A percentile compares a stretch with the other conserved stretches of the same genome.
Conservation (phyloP, 1,284 basidiomycete genomes). For the Ustilago xerochloae region DNA sequence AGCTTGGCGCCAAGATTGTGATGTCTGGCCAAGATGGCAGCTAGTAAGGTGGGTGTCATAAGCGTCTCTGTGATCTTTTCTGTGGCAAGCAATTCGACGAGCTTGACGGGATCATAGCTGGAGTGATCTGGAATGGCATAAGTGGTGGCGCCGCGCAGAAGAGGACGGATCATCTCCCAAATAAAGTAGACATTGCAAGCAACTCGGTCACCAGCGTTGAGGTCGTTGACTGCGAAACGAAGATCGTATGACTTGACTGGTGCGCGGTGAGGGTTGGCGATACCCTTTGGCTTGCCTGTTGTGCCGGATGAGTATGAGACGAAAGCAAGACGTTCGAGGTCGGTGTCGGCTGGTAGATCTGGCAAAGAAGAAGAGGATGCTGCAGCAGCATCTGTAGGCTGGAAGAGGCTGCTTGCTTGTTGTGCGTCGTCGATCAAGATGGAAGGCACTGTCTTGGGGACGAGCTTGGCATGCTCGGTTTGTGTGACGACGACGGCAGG, state of each 20-base stretch:
- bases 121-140: slow-evolving; percentile 63
- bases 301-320: slow-evolving; percentile 68
- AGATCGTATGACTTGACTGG: slow-evolving; percentile 63
- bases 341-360: slow-evolving; percentile 41
- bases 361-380: slow-evolving; percentile 13
- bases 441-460: slow-evolving; percentile 37
- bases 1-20: slow-evolving; percentile 44
- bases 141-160: slow-evolving; percentile 64
- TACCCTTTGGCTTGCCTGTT: slow-evolving; percentile 66
- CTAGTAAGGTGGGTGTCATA: slow-evolving; percentile 67
- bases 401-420: slow-evolving; percentile 13
- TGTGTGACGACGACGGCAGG: slow-evolving; percentile 64
- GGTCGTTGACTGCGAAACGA: slow-evolving; percentile 63
- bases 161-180: slow-evolving; percentile 67
- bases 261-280: slow-evolving; percentile 66
- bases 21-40: slow-evolving; percentile 63
- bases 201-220: slow-evolving; percentile 58
- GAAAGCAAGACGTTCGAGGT: slow-evolving; percentile 65
- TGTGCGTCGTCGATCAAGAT: slow-evolving; percentile 33
- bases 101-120: slow-evolving; percentile 64
- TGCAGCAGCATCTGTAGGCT: not conserved
- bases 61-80: slow-evolving; percentile 65
- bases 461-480: slow-evolving; percentile 49
- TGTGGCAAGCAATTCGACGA: slow-evolving; percentile 57
- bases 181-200: slow-evolving; percentile 68